Conservation (phyloP, 2,329 filamentous ascomycete genomes). For the Fusarium verticillioides region DNA sequence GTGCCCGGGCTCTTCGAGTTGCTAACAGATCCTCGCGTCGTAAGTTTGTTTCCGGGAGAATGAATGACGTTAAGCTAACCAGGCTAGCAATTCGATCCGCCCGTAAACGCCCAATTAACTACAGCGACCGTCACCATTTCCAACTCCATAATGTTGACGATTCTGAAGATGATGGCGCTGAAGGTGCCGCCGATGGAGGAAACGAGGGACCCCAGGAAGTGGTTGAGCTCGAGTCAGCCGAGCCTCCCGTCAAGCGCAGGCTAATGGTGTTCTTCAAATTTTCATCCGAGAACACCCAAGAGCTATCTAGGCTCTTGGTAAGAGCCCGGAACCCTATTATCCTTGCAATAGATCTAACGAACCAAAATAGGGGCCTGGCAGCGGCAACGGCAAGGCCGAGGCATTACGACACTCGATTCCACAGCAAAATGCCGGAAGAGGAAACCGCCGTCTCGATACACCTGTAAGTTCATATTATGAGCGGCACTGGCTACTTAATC, state of each 20-base stretch:
- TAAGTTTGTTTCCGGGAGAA: not conserved
- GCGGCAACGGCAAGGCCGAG: too few relatives aligned
- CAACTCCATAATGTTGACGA: not conserved
- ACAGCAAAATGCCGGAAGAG: not conserved
- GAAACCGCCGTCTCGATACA: not conserved
- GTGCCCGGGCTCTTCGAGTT: not conserved
- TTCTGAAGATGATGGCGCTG: not conserved
- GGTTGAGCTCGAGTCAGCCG: not conserved
- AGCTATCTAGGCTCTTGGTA: not conserved
- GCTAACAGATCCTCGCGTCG: not conserved
- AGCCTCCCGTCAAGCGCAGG: not conserved
- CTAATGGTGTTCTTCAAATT: not conserved
- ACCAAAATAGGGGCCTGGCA: not conserved
- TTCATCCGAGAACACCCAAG: not conserved
- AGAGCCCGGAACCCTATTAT: not conserved
- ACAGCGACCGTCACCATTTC: not conserved
- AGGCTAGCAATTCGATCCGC: not conserved
- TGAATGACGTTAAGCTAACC: not conserved
- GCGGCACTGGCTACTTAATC: fast-evolving
- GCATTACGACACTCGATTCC: not conserved
- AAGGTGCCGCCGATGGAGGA: not conserved
- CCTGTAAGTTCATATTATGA: not conserved
- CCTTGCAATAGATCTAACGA: not conserved
- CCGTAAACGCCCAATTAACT: not conserved
- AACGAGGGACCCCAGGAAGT: not conserved